Percentiles rank a stretch among this genome's conserved stretches.
Conservation (phyloP, 1,284 basidiomycete genomes). For the Boletus smithii region DNA sequence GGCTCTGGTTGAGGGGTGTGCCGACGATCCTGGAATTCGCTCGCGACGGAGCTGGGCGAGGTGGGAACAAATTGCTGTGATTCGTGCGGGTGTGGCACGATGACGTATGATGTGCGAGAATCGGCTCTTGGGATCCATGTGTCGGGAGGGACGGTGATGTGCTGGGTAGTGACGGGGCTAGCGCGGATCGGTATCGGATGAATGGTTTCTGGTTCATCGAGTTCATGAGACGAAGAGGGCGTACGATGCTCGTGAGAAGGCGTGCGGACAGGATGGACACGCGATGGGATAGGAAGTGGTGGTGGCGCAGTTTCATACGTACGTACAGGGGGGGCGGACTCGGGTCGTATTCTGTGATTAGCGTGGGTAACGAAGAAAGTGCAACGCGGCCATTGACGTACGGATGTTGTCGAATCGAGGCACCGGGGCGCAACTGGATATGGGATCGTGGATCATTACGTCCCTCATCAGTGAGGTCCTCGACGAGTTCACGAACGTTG, state of each 20-base stretch:
- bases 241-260: constrained; percentile 19
- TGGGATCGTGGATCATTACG: constrained; percentile 19
- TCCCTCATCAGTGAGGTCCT: constrained; percentile 21
- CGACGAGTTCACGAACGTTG: constrained; percentile 9
- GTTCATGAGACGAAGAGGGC: constrained; percentile 19
- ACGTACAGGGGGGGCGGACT: constrained; percentile 30
- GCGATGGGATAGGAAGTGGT: constrained; percentile 34
- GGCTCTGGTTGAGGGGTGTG: constrained; percentile 9
- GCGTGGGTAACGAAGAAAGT: constrained; percentile 14
- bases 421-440: constrained; percentile 11
- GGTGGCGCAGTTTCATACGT: constrained; percentile 28
- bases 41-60: constrained; percentile 16
- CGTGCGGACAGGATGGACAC: constrained; percentile 26
- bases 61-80: constrained; percentile 29
- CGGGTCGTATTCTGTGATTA: constrained; percentile 24
- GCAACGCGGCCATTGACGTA: constrained; percentile 21
- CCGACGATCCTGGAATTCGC: constrained; percentile 17
- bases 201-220: constrained; percentile 28
- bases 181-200: constrained; percentile 36
- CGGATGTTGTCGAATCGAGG: constrained; percentile 18
- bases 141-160: constrained; percentile 32
- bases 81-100: constrained; percentile 40
- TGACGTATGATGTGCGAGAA: constrained; percentile 30
- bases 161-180: constrained; percentile 13
- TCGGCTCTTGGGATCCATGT: constrained; percentile 42